Evolutionary conservation across 1,139 yeast species (phyloP), one percentile per base, ranked within the genome.

Genomic region (Blastobotrys serpentis): DNA sequence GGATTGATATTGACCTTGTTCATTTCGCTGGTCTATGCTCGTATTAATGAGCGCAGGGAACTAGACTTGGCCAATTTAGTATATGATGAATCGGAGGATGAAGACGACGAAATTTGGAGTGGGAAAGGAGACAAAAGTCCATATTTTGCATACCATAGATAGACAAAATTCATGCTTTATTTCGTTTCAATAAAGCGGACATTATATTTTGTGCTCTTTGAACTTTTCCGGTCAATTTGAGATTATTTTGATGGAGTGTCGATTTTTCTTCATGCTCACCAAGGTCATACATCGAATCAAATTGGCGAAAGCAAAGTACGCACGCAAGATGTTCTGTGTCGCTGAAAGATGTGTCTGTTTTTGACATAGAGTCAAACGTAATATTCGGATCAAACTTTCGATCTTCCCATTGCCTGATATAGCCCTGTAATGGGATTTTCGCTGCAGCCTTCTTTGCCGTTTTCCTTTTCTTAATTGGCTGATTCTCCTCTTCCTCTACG

Each of bases 1-100:
- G 57, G 59, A 2, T 18, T 56, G 18, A 25, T 49, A 8, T 44
- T 55, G 3, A 38, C 50, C 13, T 11, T 48, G 19, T 17, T 29
- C n/a, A 14, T 17, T 22, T 18, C 44, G n/a, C n/a, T 3, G 4
- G 10, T 42, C 13, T 42, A 42, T 32, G 13, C 26, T 11, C 44
- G 22, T 3, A 29, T 42, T 21, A 42, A 42, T 23, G 10, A 19
- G 14, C 30, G 10, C 32, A 14, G 46, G 22, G 40, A 36, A 19
- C 25, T 36, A 5, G n/a, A 19, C 8, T 25, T 36, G 14, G 13
- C 13, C 13, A 4, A 29, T 14, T 29, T 14, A 10, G 13, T 11
- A 11, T 6, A 29, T 7, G 32, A 29, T 14, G 40, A 36, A 19
- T 36, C 8, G 11, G 40, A 4, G n/a, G 4, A 17, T 19, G 42